Base-by-base conservation (phyloP, 495 filamentous ascomycete genomes). In the Daldinia childiae region DNA sequence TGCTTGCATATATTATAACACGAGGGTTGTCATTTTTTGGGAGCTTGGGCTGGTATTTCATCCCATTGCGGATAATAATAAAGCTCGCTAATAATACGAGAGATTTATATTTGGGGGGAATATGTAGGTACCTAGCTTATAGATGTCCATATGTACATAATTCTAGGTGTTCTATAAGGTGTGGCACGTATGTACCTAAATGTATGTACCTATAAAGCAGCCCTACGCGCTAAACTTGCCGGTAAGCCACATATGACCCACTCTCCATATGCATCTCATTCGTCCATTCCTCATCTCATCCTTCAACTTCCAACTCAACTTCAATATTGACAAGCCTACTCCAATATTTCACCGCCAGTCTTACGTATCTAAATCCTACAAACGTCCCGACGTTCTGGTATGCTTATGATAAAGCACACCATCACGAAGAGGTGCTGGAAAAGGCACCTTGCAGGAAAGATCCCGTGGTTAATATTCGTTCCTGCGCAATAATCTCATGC, bases 271-370 rank as follows among this genome's bases (percentile, higher is more conserved):
- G 9, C 45, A 34, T 45, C 14, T 65, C 30, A 71, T 71, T 71
- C 68, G 62, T 64, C 43, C 27, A 21, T 24, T 43, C 43, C 38
- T 45, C 21, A 59, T 62, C 52, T 45, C 26, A 54, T 54, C 50
- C 50, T 54, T 54, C 59, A 62, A 60, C 58, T 36, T 58, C 41
- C n/a, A n/a, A n/a, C n/a, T 57, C 52, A 54, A 54, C 50, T 30
- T 54, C 27, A 54, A 29, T 54, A 54, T 54, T 54, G 26, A 30
- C 55, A 68, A 68, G 51, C 39, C 30, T 68, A 19, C 27, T 54
- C 54, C 21, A 45, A 32, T 45, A 34, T 38, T 64, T 63, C 51
- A 66, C 69, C 69, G 69, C 69, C 52, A 66, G 63, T 71, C 69
- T 71, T 32, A 71, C 69, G 58, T 30, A 34, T 29, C 48, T 51